Base-by-base conservation (phyloP, 345 rosid species). In the Erysimum cheiranthoides region DNA sequence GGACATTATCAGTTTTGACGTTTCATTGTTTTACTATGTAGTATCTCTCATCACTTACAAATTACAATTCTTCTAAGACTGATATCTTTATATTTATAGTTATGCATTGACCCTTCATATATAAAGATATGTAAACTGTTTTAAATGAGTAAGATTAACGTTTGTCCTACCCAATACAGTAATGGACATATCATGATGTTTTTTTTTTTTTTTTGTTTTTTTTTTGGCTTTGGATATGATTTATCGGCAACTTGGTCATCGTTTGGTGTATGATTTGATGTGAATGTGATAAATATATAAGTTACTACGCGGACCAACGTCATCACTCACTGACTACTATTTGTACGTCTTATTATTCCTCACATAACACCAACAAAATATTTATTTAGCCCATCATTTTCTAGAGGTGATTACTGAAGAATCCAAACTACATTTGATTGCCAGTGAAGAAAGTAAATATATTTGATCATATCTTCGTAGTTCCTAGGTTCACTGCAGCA, bases 251-350 rank as follows among this genome's bases (percentile, higher is more conserved):
- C 61, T 61, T 71, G 61, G 17, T 61, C 50, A 49, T 61, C 3
- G 75, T 71, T 60, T 25, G 75, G 75, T 71, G 8, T 35, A 71
- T 35, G 75, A 60, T 32, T 45, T 34, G 74, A 70, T 46, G 27
- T 46, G 16, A 59, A 34, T 34, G n/a, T 46, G 57, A 57, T 70
- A 31, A 8, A 42, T 43, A 56, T 10, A 32, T 71, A 34, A 59
- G 35, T 42, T 45, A 49, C 28, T 18, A 49, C 28, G 25, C 6
- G 6, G 56, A 51, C 53, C 14, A 21, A 51, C 13, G 21, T 51
- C 13, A 50, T 50, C 31, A 51, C 56, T 25, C 53, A 49, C 0
- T 49, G 27, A 49, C 12, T 17, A 49, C 12, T 17, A 54, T 42
- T 68, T 40, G 39, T 54, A 36, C 34, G 51, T 39, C 73, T 39